A percentile compares a stretch with the other conserved stretches of the same genome.
These are phyloP conservation scores for Populus ilicifolia DNA, from an alignment of 345 rosid species.

Conservation along the genomic window DNA sequence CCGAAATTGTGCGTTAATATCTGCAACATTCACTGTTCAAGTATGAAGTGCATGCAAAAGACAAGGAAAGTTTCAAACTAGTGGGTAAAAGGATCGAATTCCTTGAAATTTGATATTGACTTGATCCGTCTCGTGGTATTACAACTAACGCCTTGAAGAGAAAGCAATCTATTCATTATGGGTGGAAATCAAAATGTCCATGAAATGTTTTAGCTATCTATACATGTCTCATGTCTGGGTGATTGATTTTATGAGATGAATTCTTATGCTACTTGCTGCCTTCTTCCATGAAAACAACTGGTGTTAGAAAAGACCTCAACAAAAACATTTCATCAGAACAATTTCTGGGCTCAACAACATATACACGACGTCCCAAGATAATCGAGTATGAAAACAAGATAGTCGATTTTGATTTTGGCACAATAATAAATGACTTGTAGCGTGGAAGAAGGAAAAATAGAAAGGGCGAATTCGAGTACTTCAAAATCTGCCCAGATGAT, in stretches of 20 bases:
- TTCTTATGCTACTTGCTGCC: too few relatives aligned
- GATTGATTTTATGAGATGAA: not conserved
- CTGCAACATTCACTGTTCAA: not conserved
- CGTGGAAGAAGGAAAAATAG: not conserved
- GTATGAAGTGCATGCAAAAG: not conserved
- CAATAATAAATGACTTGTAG: not conserved
- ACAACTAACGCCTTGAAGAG: not conserved
- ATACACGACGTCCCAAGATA: not conserved
- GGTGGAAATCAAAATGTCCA: not conserved
- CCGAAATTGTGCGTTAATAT: not conserved
- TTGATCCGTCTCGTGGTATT: not conserved
- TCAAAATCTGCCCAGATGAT: not conserved
- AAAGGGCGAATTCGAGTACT: not conserved
- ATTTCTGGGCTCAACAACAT: not conserved
- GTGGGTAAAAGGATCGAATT: not conserved
- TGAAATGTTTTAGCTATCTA: not conserved
- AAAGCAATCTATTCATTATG: not conserved
- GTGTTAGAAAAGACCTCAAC: too few relatives aligned
- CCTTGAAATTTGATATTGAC: not conserved
- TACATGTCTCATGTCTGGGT: not conserved
- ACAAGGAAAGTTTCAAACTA: not conserved
- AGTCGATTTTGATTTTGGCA: not conserved
- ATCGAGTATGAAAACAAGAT: not conserved
- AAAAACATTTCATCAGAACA: not conserved
- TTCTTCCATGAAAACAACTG: too few relatives aligned